Evolutionary conservation across 345 rosid genomes (phyloP).

Genomic region (Aegle marmelos): DNA sequence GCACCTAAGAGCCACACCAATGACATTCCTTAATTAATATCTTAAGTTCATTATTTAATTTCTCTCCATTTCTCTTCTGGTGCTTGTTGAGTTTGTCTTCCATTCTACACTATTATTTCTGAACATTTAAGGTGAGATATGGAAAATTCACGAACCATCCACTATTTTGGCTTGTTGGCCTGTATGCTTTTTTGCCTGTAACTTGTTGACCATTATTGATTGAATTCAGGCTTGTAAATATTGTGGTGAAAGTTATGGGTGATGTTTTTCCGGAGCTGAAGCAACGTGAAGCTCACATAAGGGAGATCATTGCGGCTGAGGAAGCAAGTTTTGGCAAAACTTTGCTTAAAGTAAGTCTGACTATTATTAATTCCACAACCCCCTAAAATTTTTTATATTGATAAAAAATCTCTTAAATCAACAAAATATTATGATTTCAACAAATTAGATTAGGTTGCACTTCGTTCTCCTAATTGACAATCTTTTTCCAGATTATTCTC

Average conservation of each 20-base stretch:
- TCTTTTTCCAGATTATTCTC: neutral
- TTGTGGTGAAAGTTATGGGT: slow-evolving; percentile 73
- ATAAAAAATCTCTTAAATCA: neutral
- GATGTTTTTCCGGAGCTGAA: slow-evolving; percentile 85
- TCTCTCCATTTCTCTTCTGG: neutral
- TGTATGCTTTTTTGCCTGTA: neutral
- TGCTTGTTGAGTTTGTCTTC: neutral
- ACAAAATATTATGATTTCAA: neutral
- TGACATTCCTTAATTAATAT: neutral
- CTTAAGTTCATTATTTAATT: neutral
- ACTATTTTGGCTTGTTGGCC: neutral
- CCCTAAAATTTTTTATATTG: neutral
- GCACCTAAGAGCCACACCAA: neutral
- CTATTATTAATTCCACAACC: neutral
- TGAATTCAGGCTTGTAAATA: slow-evolving; percentile 63
- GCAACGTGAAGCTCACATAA: slow-evolving; percentile 71
- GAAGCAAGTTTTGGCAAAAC: slow-evolving; percentile 96
- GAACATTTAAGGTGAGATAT: neutral
- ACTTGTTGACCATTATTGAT: slow-evolving; percentile 8
- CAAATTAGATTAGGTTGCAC: neutral
- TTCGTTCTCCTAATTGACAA: neutral
- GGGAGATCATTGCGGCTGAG: slow-evolving; percentile 69
- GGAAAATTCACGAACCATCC: neutral
- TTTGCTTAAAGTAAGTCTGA: slow-evolving; percentile 59
- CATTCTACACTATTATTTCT: neutral